Conservation (phyloP, 1,139 yeast genomes). For the Meyerozyma sp. region DNA sequence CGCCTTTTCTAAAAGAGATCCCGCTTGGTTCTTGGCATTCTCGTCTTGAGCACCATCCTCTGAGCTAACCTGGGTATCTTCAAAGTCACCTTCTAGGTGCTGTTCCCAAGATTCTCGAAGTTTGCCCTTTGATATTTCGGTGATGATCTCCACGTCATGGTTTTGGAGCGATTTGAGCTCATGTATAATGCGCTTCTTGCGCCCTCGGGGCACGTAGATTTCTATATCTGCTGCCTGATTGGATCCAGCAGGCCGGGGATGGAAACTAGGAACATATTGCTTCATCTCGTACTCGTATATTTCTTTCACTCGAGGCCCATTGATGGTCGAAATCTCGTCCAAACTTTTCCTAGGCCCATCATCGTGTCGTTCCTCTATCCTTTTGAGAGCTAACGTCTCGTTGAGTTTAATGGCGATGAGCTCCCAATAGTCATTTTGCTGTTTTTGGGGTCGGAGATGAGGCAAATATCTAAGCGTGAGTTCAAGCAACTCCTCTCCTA, state of each 20-base stretch:
- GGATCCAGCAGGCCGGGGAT: background rate
- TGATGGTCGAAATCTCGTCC: slow-evolving; percentile 24
- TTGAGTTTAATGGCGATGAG: slow-evolving; percentile 27
- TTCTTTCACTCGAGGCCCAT: slow-evolving; percentile 24
- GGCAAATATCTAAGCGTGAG: slow-evolving; percentile 27
- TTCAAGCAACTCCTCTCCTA: slow-evolving; percentile 26
- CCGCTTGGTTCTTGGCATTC: background rate
- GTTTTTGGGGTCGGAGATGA: slow-evolving; percentile 23
- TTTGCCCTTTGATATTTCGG: background rate
- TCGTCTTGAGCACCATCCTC: background rate
- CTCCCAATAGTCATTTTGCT: slow-evolving; percentile 31
- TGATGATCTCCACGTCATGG: background rate
- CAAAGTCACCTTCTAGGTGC: background rate
- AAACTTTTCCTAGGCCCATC: slow-evolving; percentile 13
- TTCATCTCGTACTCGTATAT: slow-evolving; percentile 16
- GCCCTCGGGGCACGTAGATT: background rate
- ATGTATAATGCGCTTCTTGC: background rate
- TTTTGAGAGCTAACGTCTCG: background rate
- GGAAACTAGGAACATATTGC: slow-evolving; percentile 7
- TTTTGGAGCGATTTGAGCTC: background rate
- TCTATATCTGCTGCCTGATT: background rate
- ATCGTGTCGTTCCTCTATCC: slow-evolving; percentile 10
- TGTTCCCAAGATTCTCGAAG: background rate
- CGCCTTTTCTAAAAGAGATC: slow-evolving; percentile 6
- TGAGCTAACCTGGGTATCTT: background rate